Conservation (phyloP, 768 basidiomycete species). For the Leucocoprinus sp. region DNA sequence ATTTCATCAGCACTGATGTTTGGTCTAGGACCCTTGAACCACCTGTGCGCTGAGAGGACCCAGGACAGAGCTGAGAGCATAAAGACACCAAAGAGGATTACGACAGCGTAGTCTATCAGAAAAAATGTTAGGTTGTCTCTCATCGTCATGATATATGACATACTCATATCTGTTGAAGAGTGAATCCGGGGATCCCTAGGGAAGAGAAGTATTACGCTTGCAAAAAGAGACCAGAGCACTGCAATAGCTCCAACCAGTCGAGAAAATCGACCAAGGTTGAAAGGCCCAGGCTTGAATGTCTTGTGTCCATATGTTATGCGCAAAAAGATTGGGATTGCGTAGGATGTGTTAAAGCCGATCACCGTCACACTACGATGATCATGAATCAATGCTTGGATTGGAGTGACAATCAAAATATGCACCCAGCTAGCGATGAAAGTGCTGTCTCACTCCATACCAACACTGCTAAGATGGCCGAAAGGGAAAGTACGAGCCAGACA, state of each 20-base stretch:
- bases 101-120: conserved; percentile 54
- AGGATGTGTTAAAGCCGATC: conserved; percentile 24
- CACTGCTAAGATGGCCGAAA: conserved; percentile 23
- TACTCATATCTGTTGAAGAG: conserved; percentile 24
- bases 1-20: conserved; percentile 30
- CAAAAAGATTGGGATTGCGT: conserved; percentile 27
- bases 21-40: conserved; percentile 64
- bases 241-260: conserved; percentile 22
- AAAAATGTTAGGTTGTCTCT: conserved; percentile 5
- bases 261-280: conserved; percentile 24
- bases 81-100: conserved; percentile 58
- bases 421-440: conserved; percentile 28
- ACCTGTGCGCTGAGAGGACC: conserved; percentile 58
- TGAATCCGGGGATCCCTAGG: conserved; percentile 18
- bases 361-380: no score
- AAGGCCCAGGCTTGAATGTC: conserved; percentile 25
- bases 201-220: conserved; percentile 26
- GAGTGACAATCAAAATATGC: background rate
- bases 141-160: conserved; percentile 13
- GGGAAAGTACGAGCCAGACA: conserved; percentile 28
- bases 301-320: conserved; percentile 25
- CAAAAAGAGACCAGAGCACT: conserved; percentile 26
- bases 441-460: conserved; percentile 26
- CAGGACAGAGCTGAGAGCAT: conserved; percentile 57
- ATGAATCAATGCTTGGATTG: background rate